Conservation (phyloP, 306 rosid genomes). For the Delonix regia region DNA sequence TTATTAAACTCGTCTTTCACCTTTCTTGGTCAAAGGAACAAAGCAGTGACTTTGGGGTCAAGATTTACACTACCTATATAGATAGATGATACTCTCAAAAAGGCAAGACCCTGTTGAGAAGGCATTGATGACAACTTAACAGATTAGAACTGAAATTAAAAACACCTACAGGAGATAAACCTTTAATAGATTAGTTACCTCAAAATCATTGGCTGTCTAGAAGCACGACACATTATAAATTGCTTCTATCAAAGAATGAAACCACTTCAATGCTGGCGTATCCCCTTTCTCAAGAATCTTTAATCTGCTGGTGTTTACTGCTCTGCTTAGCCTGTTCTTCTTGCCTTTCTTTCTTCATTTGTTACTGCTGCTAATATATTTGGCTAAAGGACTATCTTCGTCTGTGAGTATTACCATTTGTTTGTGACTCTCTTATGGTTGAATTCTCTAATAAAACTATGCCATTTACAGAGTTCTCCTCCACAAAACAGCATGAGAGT, state of each 20-base stretch:
- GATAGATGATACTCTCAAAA: too few species aligned
- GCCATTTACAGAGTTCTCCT: conserved; percentile 55
- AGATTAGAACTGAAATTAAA: not conserved
- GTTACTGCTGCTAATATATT: conserved; percentile 42
- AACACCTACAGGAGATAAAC: not conserved
- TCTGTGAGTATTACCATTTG: conserved; percentile 39
- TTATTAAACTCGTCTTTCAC: not conserved
- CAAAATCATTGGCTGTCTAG: conserved; percentile 73
- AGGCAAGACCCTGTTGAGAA: too few species aligned
- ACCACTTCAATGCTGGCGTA: conserved; percentile 56
- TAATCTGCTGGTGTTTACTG: conserved; percentile 39
- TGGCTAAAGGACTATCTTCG: conserved; percentile 42
- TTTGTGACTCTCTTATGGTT: conserved; percentile 34
- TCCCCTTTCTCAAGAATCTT: conserved; percentile 40
- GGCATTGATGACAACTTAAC: conserved; percentile 27
- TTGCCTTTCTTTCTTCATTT: conserved; percentile 63
- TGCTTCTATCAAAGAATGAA: conserved; percentile 66
- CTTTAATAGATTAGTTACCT: conserved; percentile 54
- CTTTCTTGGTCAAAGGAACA: not conserved
- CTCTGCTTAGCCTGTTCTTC: conserved; percentile 40
- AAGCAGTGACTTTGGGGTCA: conserved; percentile 4
- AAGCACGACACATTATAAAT: conserved; percentile 57
- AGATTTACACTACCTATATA: too few species aligned
- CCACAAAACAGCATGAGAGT: conserved; percentile 73
- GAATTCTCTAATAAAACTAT: conserved; percentile 42